A percentile compares a stretch with the other conserved stretches of the same genome.
These are phyloP conservation scores for Pichia exigua DNA, from an alignment of 805 yeast species.

Conservation along the genomic window DNA sequence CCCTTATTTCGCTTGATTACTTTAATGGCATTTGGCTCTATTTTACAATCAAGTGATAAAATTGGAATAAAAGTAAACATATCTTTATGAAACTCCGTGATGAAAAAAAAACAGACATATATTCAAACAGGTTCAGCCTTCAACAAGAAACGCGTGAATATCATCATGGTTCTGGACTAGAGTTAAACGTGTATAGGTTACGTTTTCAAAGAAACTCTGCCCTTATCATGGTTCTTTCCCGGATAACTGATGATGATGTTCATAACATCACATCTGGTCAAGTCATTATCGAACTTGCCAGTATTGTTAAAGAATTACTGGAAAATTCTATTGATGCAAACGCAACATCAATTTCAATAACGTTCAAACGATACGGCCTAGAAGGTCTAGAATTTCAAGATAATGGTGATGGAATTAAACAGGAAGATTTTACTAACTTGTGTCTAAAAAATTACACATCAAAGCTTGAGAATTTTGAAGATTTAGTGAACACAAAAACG, in stretches of 20 bases:
- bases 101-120: no score
- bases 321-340: constrained; percentile 84
- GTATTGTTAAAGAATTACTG: constrained; percentile 76
- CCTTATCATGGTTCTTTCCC: constrained; percentile 23
- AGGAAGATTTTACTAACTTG: constrained; percentile 42
- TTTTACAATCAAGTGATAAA: no score
- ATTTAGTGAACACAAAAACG: constrained; percentile 41
- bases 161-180: no score
- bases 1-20: no score
- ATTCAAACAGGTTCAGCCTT: no score
- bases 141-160: neutral
- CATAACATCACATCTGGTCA: constrained; percentile 86
- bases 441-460: constrained; percentile 65
- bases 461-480: constrained; percentile 50
- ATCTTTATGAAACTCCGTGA: no score
- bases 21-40: no score
- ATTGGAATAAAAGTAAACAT: no score
- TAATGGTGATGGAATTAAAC: constrained; percentile 58
- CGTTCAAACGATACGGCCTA: constrained; percentile 55
- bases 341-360: constrained; percentile 58
- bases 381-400: constrained; percentile 63
- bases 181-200: neutral
- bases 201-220: neutral
- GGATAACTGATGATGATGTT: constrained; percentile 46
- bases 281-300: constrained; percentile 71